Evolutionary conservation across 805 yeast genomes (phyloP), one percentile per base, ranked within the genome.

Genomic region (Ogataea zsoltii): DNA sequence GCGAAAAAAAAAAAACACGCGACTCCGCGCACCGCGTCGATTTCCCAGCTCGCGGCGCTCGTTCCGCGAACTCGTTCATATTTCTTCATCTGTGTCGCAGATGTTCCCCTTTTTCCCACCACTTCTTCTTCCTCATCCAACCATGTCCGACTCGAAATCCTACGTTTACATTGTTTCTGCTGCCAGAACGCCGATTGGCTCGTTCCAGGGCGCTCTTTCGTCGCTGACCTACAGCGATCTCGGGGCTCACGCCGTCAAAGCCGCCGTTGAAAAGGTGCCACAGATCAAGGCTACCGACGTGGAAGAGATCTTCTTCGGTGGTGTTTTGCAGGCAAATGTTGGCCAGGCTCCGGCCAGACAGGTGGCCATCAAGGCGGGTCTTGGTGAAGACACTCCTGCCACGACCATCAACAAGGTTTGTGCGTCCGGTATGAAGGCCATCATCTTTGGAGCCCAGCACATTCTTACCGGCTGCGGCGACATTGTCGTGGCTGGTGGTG

Each of bases 291-390:
- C 95, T 38, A 76, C 77, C 34, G 82, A 77, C 53, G 94, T 88
- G 45, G 96, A 91, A 54, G 98, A 92, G 69, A 82, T 92, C 63
- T 77, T 86, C 61, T 90, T 90, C 66, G 99, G 99, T 61, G 87
- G 89, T 61, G 99, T 90, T 40, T 70, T 89, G 61, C 88, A 87
- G 62, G 98, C 97, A 53, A 88, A 88, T 61, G 83, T 88, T 49
- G 98, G 99, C 51, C 99, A 92, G 72, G 90, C 92, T 48, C 98
- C 99, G 35, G 99, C 99, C 29, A 85, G 98, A 71, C 99, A 92
- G 72, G 98, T 92, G 46, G 97, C 96, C 13, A 62, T 92, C 55
- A 85, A 83, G 61, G 85, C 98, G 15, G 98, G 98, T 13, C 76
- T 94, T 42, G 81, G 88, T 41, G 82, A 85, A 54, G 73, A 80